Base-by-base conservation (phyloP, 1,139 yeast genomes). In the Kodamaea fungicola region DNA sequence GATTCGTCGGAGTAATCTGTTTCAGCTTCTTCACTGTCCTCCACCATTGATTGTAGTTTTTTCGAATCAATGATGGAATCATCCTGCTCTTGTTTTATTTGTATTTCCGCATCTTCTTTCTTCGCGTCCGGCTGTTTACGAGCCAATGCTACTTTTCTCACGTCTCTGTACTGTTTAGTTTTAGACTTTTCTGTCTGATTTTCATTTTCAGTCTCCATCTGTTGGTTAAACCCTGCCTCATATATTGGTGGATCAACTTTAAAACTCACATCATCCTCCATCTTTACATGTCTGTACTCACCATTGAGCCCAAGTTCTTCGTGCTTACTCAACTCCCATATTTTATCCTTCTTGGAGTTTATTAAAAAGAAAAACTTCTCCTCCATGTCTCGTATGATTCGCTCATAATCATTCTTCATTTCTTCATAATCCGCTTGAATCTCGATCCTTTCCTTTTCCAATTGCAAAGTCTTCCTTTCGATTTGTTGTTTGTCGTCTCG, bases 291-390 rank as follows among this genome's bases (percentile, higher is more conserved):
- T 6, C 12, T 12, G 16, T 12, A 57, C 22, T 40, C 47, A 22
- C 52, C 46, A 43, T 65, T 65, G 35, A 63, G 44, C 6, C 51
- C 50, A 16, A 47, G 52, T 13, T 61, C 13, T 8, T 31, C 13
- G 9, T 40, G 41, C 28, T 48, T 45, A 32, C 52, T 51, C 22
- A 70, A 50, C 39, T 65, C 56, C 51, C 67, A 57, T 7, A 70
- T 70, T 42, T 47, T 55, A 36, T 56, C 59, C 44, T 68, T 67
- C 45, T 71, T 71, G 21, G 63, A 43, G 38, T 61, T 59, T 32
- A 71, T 50, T 5, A 66, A 59, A 36, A 57, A 63, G 42, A 61
- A 62, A 37, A 67, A 67, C 44, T 67, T 64, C 39, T 51, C 55
- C 41, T 67, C 65, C 25, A 69, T 38, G 46, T 71, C 74, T 2